Evolutionary conservation across 2,329 filamentous ascomycete genomes (phyloP), one percentile per base, ranked within the genome.

Genomic region (Diaporthe caulivora): DNA sequence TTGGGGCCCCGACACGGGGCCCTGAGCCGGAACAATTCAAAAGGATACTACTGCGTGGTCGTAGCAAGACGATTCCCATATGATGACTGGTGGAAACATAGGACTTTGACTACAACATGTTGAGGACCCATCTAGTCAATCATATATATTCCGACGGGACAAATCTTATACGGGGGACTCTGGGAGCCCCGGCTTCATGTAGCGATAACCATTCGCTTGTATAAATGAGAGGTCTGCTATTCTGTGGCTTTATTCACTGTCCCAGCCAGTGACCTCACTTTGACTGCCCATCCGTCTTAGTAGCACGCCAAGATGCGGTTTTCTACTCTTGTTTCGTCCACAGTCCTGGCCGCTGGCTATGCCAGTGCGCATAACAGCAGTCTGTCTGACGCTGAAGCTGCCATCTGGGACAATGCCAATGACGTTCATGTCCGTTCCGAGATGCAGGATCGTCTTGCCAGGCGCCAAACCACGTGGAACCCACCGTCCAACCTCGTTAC

Each of bases 281-380:
- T 34, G 60, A 49, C 10, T 13, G 5, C 1, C 21, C 18, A 15
- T 31, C 10, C 10, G 17, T 24, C 26, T 34, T 10, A n/a, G 60
- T 24, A 34, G 17, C 17, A 49, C 17, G 26, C 10, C 26, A 64
- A 49, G 26, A 64, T 64, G 60, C 60, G 60, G 13, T 47, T 64
- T 21, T 64, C 60, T 2, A 8, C 42, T 2, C 26, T 64, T 42
- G 18, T 49, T 29, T 64, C 42, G 42, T 64, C 29, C 42, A 64
- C 60, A 15, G 42, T 17, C 34, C 42, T 64, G 26, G 60, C 29
- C 34, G 42, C 42, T 64, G 40, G 60, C 60, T 34, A 13, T 8
- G 60, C 42, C 29, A 64, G 60, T 34, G 60, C 60, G 42, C 60
- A 64, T 42, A 64, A 64, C 26, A 64, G 60, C 26, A 64, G 42